Evolutionary conservation across 2,329 filamentous ascomycete genomes (phyloP).

Genomic region (Podosphaera fusca): DNA sequence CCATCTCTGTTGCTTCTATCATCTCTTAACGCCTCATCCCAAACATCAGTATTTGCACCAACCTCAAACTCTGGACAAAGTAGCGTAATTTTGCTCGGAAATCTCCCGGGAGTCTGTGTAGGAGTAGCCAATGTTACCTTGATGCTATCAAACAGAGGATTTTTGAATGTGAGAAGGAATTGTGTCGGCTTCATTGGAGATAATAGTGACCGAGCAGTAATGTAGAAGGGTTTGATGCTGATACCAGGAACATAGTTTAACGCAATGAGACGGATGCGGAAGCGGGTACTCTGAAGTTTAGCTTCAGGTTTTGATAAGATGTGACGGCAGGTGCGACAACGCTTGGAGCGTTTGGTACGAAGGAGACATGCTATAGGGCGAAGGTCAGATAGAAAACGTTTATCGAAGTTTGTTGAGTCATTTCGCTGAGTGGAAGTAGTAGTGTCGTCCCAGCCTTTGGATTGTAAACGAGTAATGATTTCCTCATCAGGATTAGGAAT

Average conservation of each 20-base stretch:
- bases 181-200: slow-evolving; percentile 33
- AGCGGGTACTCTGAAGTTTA: slow-evolving; percentile 71
- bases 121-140: slow-evolving; percentile 75
- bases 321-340: slow-evolving; percentile 77
- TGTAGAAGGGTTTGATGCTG: slow-evolving; percentile 39
- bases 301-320: slow-evolving; percentile 87
- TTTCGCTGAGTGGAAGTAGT: slow-evolving; percentile 29
- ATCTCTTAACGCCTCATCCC: slow-evolving; percentile 57
- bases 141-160: slow-evolving; percentile 81
- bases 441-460: slow-evolving; percentile 40
- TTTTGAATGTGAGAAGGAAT: slow-evolving; percentile 74
- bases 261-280: slow-evolving; percentile 79
- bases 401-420: slow-evolving; percentile 21
- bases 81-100: slow-evolving; percentile 64
- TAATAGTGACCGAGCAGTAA: slow-evolving; percentile 13
- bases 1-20: slow-evolving; percentile 17
- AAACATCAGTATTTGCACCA: slow-evolving; percentile 79
- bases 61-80: slow-evolving; percentile 88
- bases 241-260: slow-evolving; percentile 72
- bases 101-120: slow-evolving; percentile 50
- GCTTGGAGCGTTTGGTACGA: slow-evolving; percentile 79
- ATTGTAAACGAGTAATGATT: slow-evolving; percentile 29
- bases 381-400: slow-evolving; percentile 47
- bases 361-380: slow-evolving; percentile 65
- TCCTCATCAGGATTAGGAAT: slow-evolving; percentile 29